Evolutionary conservation across 2,329 filamentous ascomycete genomes (phyloP), one percentile per base, ranked within the genome.

Genomic region (Colletotrichum sublineola): DNA sequence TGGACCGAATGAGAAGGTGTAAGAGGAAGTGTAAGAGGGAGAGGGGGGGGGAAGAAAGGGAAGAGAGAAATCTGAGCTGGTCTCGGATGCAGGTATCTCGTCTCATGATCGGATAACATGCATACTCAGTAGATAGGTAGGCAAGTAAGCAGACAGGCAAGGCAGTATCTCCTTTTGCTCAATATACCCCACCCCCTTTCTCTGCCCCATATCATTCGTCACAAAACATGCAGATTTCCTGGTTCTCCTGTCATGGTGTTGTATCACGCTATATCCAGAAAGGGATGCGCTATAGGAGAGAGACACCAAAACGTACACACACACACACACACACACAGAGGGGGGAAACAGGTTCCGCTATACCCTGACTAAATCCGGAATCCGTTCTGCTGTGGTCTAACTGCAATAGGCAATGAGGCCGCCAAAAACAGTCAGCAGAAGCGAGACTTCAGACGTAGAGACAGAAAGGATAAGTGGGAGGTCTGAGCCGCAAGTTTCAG

Each of bases 401-500:
- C 24, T 24, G 24, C 24, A 24, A 24, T 24, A 24, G 24, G 24
- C 24, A 24, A 24, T 24, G 24, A 24, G 24, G 24, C 24, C 24
- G 24, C 24, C 24, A 24, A 24, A 24, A 24, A 24, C 24, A 24
- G 24, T 24, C 24, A 24, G 24, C 24, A 24, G 24, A 24, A 24
- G 24, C 24, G 24, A 24, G 24, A 24, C 24, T 24, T 24, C 24
- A 24, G 24, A 24, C 24, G 24, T 24, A 24, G 24, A 24, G 24
- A 24, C 24, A 1, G 24, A 24, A 24, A 24, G 24, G 24, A 1
- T 24, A 24, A 24, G 24, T 1, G 24, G 20, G 44, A 33, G 66
- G 68, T 71, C 56, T 63, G 68, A 71, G 68, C 57, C 68, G 67
- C 18, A 67, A 50, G 68, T 71, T 71, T 71, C 68, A 67, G 56